Evolutionary conservation across 2,329 filamentous ascomycete species (phyloP), one percentile per base, ranked within the genome.

Genomic region (Xylariaceae sp.): DNA sequence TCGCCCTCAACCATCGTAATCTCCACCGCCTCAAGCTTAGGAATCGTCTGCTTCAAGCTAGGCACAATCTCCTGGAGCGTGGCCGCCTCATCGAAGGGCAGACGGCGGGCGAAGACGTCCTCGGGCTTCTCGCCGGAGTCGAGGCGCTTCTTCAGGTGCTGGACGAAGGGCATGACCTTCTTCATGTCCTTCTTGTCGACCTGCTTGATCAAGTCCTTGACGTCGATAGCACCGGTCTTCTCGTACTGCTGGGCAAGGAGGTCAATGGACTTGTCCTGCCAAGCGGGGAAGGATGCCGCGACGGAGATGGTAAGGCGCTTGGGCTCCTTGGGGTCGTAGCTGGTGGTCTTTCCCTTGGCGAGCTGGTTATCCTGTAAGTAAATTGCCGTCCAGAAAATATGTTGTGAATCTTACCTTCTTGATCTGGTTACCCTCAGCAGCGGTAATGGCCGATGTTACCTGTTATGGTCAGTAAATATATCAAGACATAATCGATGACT

Each of bases 91-190:
- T 97, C 88, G 73, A 97, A 99, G 0, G 85, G 82, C 62, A 99
- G 80, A 76, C 93, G 90, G 65, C 92, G 83, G 71, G 93, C 86
- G 70, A 97, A 87, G 8, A 97, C 90, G 1, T 77, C 80, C 23
- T 82, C 79, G 1, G 84, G 77, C 11, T 80, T 76, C 75, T 93
- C 85, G 62, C 89, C 88, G 53, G 81, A 80, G 59, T 91, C 80
- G 58, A 99, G 82, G 55, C 90, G 85, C 74, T 84, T 89, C 87
- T 97, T 97, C 61, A 97, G 79, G 5, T 74, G 77, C 77, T 97
- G 92, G 53, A 97, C 87, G 71, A 97, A 97, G 0, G 94, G 94
- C 93, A 97, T 97, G 2, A 92, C 93, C 78, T 95, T 94, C 85
- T 97, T 99, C 82, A 92, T 91, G 76, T 95, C 90, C n/a, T 58